These are phyloP conservation scores for Boechera retrofracta DNA, from an alignment of 345 rosid species.

Conservation along the genomic window DNA sequence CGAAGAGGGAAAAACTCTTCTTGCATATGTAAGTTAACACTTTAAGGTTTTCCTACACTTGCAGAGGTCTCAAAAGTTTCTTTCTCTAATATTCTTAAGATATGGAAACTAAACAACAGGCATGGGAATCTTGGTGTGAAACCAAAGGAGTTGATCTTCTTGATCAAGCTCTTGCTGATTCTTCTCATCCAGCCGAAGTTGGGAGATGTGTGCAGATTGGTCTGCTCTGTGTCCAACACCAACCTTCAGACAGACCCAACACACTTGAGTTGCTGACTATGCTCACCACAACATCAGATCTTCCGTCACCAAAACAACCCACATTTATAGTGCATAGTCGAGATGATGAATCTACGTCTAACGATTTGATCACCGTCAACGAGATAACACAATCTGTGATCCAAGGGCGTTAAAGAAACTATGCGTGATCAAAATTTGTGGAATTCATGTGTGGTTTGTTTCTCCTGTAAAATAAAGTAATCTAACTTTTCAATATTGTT, in stretches of 20 bases:
- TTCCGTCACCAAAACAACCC: slow-evolving; percentile 10
- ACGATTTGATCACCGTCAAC: slow-evolving; percentile 7
- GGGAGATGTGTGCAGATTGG: slow-evolving; percentile 19
- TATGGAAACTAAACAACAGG: neutral
- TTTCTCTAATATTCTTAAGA: neutral
- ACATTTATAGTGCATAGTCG: neutral
- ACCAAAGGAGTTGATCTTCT: neutral
- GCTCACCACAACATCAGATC: slow-evolving; percentile 12
- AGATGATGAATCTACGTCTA: neutral
- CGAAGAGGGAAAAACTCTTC: slow-evolving; percentile 32
- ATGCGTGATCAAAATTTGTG: neutral
- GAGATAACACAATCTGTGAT: slow-evolving; percentile 8
- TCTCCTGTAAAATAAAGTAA: neutral
- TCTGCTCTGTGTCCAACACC: slow-evolving; percentile 17
- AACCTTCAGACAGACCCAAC: neutral
- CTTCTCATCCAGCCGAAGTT: neutral
- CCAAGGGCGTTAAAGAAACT: slow-evolving; percentile 6
- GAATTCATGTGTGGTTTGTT: neutral
- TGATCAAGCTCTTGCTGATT: neutral
- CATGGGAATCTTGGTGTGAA: slow-evolving; percentile 21
- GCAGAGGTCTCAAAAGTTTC: neutral
- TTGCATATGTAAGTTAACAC: slow-evolving; percentile 39
- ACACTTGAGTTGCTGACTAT: slow-evolving; percentile 5
- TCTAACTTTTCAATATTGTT: neutral
- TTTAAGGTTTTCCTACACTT: neutral